A percentile compares a stretch with the other conserved stretches of the same genome.
Conservation (phyloP, 2,329 filamentous ascomycete species). For the Metarhizium album region DNA sequence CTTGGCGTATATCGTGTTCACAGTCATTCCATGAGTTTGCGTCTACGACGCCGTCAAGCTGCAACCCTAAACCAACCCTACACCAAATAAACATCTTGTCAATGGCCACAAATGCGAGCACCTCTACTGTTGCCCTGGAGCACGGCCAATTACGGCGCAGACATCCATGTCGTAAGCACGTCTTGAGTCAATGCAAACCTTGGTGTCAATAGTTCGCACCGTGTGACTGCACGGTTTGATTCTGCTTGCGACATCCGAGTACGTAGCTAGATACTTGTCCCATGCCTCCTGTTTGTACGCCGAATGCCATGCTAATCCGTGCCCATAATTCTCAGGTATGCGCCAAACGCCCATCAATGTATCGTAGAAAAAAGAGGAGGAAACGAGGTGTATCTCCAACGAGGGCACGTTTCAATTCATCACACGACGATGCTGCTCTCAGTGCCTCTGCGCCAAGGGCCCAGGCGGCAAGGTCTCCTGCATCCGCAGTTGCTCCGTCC, state of each 20-base stretch:
- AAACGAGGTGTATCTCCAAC: neutral
- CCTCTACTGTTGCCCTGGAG: no score
- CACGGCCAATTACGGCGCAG: no score
- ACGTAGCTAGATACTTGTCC: neutral
- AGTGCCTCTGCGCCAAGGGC: neutral
- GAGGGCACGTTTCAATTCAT: neutral
- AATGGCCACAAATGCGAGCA: no score
- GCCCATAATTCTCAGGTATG: neutral
- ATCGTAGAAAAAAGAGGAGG: slow-evolving; percentile 4
- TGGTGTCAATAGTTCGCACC: neutral
- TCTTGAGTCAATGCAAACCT: neutral
- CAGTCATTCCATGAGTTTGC: no score
- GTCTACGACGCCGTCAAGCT: no score
- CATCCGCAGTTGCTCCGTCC: slow-evolving; percentile 23
- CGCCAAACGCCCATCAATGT: slow-evolving; percentile 3
- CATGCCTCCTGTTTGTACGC: neutral
- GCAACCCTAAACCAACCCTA: no score
- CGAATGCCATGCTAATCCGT: neutral
- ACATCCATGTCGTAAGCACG: neutral
- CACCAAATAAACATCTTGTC: no score
- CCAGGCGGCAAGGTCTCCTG: neutral
- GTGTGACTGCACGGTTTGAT: neutral
- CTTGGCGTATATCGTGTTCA: no score
- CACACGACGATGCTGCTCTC: neutral
- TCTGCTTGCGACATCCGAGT: neutral